These are phyloP conservation scores for Bretziella fagacearum DNA, from an alignment of 2,329 filamentous ascomycete genomes.

Conservation along the genomic window DNA sequence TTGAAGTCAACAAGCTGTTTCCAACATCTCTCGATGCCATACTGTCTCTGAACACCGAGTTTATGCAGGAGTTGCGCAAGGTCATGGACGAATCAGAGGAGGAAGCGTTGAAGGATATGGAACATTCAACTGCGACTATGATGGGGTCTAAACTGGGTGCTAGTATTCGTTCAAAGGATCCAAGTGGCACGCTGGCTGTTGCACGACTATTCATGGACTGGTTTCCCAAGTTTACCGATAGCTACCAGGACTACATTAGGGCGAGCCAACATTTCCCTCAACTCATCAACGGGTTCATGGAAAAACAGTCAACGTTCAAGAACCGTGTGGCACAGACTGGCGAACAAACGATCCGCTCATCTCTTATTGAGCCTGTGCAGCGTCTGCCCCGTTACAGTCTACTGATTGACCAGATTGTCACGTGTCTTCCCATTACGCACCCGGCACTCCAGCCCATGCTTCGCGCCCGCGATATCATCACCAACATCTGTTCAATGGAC, in stretches of 20 bases:
- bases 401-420: slow-evolving; percentile 88
- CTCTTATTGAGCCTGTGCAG: slow-evolving; percentile 92
- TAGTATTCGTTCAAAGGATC: slow-evolving; percentile 41
- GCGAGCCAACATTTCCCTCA: slow-evolving; percentile 77
- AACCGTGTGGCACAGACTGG: slow-evolving; percentile 66
- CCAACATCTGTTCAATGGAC: slow-evolving; percentile 91
- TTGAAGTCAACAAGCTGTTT: slow-evolving; percentile 62
- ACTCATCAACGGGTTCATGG: slow-evolving; percentile 61
- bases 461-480: slow-evolving; percentile 81
- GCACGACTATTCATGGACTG: slow-evolving; percentile 72
- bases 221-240: slow-evolving; percentile 83
- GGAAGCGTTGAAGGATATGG: slow-evolving; percentile 60
- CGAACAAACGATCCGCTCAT: slow-evolving; percentile 77
- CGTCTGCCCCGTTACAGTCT: slow-evolving; percentile 85
- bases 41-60: slow-evolving; percentile 61
- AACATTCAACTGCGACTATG: slow-evolving; percentile 31
- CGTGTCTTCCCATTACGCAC: slow-evolving; percentile 69
- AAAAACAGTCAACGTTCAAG: slow-evolving; percentile 67
- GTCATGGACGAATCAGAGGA: slow-evolving; percentile 73
- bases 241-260: slow-evolving; percentile 85
- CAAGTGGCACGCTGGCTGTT: slow-evolving; percentile 61
- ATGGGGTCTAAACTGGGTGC: slow-evolving; percentile 28
- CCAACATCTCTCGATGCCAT: slow-evolving; percentile 68
- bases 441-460: slow-evolving; percentile 69
- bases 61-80: slow-evolving; percentile 57